phyloP scores from a whole-genome alignment of 1,284 basidiomycete genomes.

The Sanghuangporus sanghuang region DNA sequence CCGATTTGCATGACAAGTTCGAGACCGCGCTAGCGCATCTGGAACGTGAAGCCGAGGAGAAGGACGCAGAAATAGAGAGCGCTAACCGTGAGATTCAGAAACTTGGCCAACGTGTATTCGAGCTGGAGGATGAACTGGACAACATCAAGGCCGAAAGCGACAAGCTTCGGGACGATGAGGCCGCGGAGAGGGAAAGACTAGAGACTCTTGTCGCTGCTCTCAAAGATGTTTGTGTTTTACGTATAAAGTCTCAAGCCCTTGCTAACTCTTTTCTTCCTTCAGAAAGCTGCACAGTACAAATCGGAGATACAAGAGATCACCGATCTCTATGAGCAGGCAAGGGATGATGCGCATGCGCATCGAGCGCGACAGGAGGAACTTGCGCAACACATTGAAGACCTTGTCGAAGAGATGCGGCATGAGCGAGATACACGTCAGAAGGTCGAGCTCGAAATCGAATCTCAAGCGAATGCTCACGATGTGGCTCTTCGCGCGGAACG shows the following conservation, averaged over 20 bases:
- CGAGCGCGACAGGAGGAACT: conserved; percentile 52
- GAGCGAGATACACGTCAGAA: conserved; percentile 56
- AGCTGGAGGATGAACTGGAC: conserved; percentile 59
- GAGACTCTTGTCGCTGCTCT: conserved; percentile 68
- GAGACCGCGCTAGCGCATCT: conserved; percentile 68
- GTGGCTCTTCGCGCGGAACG: conserved; percentile 51
- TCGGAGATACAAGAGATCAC: conserved; percentile 57
- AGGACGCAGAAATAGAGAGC: conserved; percentile 62
- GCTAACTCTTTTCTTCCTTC: conserved; percentile 13
- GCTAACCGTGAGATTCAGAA: conserved; percentile 73
- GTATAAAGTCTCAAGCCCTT: background rate
- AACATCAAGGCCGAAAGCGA: conserved; percentile 43
- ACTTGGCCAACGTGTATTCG: conserved; percentile 59
- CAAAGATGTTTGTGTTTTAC: conserved; percentile 58
- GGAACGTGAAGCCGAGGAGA: conserved; percentile 64
- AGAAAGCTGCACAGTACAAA: conserved; percentile 66
- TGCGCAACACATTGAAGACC: conserved; percentile 67
- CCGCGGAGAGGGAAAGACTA: conserved; percentile 64
- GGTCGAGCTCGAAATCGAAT: conserved; percentile 48
- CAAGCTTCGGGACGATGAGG: conserved; percentile 54
- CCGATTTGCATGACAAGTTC: conserved; percentile 67
- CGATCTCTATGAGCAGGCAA: conserved; percentile 55
- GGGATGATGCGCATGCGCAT: conserved; percentile 54
- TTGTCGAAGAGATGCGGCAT: conserved; percentile 58
- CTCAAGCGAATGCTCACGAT: conserved; percentile 54